Conservation (phyloP, 257 asterid species). For the Solanum appendiculatum region DNA sequence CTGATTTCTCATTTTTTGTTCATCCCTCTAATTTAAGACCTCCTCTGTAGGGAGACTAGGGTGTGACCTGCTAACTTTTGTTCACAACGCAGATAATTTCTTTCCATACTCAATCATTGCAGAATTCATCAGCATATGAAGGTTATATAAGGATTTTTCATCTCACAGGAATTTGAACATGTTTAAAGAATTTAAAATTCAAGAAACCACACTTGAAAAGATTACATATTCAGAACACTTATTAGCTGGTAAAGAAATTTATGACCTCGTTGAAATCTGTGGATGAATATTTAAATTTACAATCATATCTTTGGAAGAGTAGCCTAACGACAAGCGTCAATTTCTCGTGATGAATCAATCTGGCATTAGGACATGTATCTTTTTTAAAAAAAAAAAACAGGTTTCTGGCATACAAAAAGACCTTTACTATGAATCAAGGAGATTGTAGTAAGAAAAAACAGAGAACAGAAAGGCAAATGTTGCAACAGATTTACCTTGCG, state of each 20-base stretch:
- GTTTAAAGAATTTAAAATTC: background rate
- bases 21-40: background rate
- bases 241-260: background rate
- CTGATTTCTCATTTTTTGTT: background rate
- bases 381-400: background rate
- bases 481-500: constrained; percentile 40
- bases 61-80: background rate
- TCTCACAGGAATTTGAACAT: background rate
- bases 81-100: background rate
- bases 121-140: background rate
- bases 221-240: background rate
- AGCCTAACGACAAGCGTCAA: background rate
- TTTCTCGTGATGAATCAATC: background rate
- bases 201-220: background rate
- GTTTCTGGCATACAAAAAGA: background rate
- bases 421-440: background rate
- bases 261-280: background rate
- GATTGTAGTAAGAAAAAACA: background rate
- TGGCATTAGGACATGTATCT: background rate
- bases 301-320: background rate
- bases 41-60: background rate
- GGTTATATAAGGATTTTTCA: background rate
- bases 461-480: background rate
- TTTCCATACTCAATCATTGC: background rate
- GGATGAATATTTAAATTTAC: constrained; percentile 16